phyloP scores from a whole-genome alignment of 768 basidiomycete genomes.

The Cystobasidium tubakii region DNA sequence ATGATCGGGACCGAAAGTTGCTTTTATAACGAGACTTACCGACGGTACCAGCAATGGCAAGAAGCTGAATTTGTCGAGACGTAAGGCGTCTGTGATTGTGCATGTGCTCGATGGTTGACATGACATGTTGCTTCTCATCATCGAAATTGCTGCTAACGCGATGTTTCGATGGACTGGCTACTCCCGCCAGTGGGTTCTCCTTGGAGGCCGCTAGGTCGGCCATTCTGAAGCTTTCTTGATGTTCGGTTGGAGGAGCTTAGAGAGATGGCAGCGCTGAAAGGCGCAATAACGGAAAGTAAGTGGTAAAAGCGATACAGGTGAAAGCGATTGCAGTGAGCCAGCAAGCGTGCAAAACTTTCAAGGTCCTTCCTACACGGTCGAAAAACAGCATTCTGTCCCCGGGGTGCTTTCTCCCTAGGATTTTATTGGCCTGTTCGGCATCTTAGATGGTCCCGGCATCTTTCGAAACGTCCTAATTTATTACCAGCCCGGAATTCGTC shows the following conservation, averaged over 20 bases:
- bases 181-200: conserved; percentile 9
- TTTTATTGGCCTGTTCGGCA: no score
- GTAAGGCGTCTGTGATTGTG: conserved; percentile 31
- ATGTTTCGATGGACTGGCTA: background rate
- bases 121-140: conserved; percentile 6
- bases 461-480: no score
- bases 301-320: no score
- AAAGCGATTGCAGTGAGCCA: no score
- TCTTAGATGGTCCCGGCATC: no score
- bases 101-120: conserved; percentile 25
- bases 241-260: background rate
- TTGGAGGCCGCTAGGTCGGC: conserved; percentile 40
- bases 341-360: no score
- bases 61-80: conserved; percentile 27
- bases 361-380: no score
- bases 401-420: no score
- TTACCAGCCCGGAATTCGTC: no score
- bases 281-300: no score
- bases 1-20: background rate
- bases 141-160: background rate
- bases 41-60: conserved; percentile 36
- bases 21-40: background rate
- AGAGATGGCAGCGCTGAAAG: no score
- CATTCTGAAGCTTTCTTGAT: conserved; percentile 40
- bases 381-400: no score